phyloP scores from a whole-genome alignment of 208 protist genomes.

The Leishmania guyanensis region DNA sequence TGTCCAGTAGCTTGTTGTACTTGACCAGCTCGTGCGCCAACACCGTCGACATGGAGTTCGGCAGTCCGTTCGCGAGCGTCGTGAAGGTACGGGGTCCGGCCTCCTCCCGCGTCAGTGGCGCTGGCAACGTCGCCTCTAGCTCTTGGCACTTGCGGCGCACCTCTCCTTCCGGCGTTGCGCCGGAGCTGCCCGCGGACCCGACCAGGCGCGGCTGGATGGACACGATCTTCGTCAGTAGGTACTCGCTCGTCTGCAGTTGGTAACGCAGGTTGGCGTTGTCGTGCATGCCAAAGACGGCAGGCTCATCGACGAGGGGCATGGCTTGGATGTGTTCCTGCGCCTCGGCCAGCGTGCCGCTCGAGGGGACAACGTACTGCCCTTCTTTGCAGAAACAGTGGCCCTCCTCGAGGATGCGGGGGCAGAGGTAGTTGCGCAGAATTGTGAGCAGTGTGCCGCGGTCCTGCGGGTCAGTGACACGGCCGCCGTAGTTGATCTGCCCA shows the following conservation, averaged over 20 bases:
- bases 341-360: slow-evolving; percentile 48
- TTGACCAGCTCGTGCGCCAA: slow-evolving; percentile 96
- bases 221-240: slow-evolving; percentile 92
- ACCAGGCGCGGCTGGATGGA: slow-evolving; percentile 90
- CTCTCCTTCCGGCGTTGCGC: slow-evolving; percentile 84
- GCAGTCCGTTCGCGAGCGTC: slow-evolving; percentile 88
- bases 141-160: slow-evolving; percentile 92
- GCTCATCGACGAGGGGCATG: slow-evolving; percentile 92
- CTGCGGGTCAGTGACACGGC: slow-evolving; percentile 97
- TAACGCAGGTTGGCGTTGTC: slow-evolving; percentile 97
- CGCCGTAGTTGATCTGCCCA: slow-evolving; percentile 98
- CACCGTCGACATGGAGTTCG: slow-evolving; percentile 97
- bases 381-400: slow-evolving; percentile 86
- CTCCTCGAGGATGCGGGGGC: slow-evolving; percentile 78
- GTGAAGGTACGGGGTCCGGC: slow-evolving; percentile 90
- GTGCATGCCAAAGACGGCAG: slow-evolving; percentile 98
- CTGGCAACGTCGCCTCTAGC: slow-evolving; percentile 82
- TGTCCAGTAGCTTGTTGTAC: slow-evolving; percentile 96
- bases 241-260: slow-evolving; percentile 93
- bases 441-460: slow-evolving; percentile 94
- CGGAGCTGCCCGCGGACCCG: slow-evolving; percentile 30
- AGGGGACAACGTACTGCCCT: slow-evolving; percentile 75
- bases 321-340: slow-evolving; percentile 82
- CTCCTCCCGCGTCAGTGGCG: slow-evolving; percentile 69
- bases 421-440: slow-evolving; percentile 92